These are phyloP conservation scores for Penicillium sp. DNA, from an alignment of 2,329 filamentous ascomycete species.

Conservation along the genomic window DNA sequence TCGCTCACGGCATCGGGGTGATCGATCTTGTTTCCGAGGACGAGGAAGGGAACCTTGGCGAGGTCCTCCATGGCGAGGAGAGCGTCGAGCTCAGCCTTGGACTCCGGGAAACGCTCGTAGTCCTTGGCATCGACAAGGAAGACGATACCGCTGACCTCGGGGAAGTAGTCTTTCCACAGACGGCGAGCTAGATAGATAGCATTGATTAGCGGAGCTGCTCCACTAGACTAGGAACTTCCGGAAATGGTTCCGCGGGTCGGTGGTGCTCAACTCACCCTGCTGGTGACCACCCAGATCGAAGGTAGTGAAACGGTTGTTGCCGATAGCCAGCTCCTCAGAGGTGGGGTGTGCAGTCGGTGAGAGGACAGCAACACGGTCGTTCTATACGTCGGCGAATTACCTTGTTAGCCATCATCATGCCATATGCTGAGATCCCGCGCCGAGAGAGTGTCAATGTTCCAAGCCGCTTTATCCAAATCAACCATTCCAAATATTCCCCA, in stretches of 20 bases:
- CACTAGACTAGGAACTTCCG: not conserved
- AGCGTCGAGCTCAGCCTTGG: conserved; percentile 94
- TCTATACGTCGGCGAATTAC: conserved; percentile 52
- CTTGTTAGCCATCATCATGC: conserved; percentile 8
- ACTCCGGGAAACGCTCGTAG: conserved; percentile 88
- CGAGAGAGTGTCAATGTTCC: not conserved
- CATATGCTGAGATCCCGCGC: not conserved
- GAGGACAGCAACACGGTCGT: conserved; percentile 87
- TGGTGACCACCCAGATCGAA: conserved; percentile 93
- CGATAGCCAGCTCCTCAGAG: conserved; percentile 88
- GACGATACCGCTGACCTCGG: conserved; percentile 92
- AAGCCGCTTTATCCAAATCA: not conserved
- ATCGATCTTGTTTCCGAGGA: conserved; percentile 99
- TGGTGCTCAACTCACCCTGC: conserved; percentile 62
- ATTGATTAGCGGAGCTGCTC: not conserved
- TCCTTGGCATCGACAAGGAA: conserved; percentile 98
- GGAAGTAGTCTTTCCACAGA: conserved; percentile 96
- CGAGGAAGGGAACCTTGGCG: conserved; percentile 89
- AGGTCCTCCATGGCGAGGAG: conserved; percentile 97
- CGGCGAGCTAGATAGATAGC: conserved; percentile 64
- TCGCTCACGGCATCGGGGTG: conserved; percentile 93
- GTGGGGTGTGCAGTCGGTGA: conserved; percentile 90
- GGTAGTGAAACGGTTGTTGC: conserved; percentile 90
- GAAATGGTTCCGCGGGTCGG: not conserved
- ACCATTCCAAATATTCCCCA: not conserved